These are phyloP conservation scores for Trypanosoma cruzi DNA, from an alignment of 208 protist genomes.

Conservation along the genomic window DNA sequence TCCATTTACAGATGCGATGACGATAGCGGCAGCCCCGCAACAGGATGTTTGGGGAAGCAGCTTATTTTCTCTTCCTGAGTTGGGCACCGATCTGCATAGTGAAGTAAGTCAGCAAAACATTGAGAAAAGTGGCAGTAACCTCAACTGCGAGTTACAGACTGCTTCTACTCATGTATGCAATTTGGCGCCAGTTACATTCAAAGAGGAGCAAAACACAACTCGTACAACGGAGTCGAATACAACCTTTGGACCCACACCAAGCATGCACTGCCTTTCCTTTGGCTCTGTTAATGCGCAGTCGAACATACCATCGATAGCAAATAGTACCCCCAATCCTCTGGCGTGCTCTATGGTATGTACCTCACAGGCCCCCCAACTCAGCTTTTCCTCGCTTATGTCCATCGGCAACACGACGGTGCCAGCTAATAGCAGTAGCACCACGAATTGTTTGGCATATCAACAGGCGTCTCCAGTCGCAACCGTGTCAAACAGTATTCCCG, in stretches of 20 bases:
- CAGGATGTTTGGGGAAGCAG: constrained; percentile 19
- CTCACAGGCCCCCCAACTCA: constrained; percentile 21
- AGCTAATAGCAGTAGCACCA: constrained; percentile 16
- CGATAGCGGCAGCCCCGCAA: not conserved
- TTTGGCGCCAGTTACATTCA: not conserved
- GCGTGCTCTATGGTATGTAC: constrained; percentile 18
- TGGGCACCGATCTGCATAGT: constrained; percentile 10
- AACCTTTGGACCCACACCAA: not conserved
- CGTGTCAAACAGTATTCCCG: constrained; percentile 13
- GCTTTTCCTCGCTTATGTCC: constrained; percentile 21
- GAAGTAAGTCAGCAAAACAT: not conserved
- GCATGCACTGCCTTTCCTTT: not conserved
- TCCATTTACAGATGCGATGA: not conserved
- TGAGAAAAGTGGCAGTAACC: not conserved
- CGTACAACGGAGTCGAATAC: not conserved
- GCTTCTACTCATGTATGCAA: not conserved
- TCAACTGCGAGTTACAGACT: not conserved
- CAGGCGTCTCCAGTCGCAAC: constrained; percentile 25
- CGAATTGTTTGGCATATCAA: constrained; percentile 15
- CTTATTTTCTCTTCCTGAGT: constrained; percentile 17
- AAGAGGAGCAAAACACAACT: not conserved
- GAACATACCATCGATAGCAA: not conserved
- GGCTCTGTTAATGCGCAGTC: not conserved
- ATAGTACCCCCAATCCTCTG: constrained; percentile 3
- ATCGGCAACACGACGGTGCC: constrained; percentile 17